Evolutionary conservation across 2,329 filamentous ascomycete species (phyloP).

Genomic region (Didymella keratinophila): DNA sequence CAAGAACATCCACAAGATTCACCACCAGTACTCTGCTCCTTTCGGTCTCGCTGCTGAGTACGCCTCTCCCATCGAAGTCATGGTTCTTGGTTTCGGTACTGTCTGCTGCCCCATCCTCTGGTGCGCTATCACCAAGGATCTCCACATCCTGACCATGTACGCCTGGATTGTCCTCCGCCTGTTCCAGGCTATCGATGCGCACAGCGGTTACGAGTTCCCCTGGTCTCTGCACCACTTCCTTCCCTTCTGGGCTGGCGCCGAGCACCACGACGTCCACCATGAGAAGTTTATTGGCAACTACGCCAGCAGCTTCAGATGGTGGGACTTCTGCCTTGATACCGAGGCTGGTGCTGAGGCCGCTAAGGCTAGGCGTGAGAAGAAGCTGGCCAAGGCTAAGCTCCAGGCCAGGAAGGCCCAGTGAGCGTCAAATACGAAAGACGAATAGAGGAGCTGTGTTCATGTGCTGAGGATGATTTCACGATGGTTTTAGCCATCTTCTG

Average conservation of each 20-base stretch:
- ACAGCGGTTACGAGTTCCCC: constrained; percentile 98
- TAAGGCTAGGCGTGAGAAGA: constrained; percentile 82
- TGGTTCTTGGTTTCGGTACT: constrained; percentile 88
- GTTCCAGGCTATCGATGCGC: constrained; percentile 97
- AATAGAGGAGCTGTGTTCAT: background rate
- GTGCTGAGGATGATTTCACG: constrained; percentile 11
- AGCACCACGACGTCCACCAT: constrained; percentile 97
- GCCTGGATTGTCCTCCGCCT: constrained; percentile 91
- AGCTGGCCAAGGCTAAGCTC: constrained; percentile 67
- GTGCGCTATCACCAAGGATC: constrained; percentile 81
- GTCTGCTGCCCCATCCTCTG: constrained; percentile 84
- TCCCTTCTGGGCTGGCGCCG: constrained; percentile 96
- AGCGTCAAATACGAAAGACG: constrained; percentile 8
- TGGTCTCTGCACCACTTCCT: constrained; percentile 96
- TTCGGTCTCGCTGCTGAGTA: constrained; percentile 98
- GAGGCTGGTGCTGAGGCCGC: constrained; percentile 89
- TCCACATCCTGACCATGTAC: constrained; percentile 98
- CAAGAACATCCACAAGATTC: constrained; percentile 97
- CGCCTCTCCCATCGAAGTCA: constrained; percentile 95
- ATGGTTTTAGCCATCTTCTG: constrained; percentile 28
- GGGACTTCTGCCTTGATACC: constrained; percentile 93
- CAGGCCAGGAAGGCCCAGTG: constrained; percentile 62
- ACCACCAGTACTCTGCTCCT: constrained; percentile 97
- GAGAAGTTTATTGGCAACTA: constrained; percentile 99
- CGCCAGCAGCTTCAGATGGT: constrained; percentile 97